Percentiles rank a stretch among this genome's conserved stretches.
Conservation (phyloP, 331 rosid genomes). For the Ulmus americana region DNA sequence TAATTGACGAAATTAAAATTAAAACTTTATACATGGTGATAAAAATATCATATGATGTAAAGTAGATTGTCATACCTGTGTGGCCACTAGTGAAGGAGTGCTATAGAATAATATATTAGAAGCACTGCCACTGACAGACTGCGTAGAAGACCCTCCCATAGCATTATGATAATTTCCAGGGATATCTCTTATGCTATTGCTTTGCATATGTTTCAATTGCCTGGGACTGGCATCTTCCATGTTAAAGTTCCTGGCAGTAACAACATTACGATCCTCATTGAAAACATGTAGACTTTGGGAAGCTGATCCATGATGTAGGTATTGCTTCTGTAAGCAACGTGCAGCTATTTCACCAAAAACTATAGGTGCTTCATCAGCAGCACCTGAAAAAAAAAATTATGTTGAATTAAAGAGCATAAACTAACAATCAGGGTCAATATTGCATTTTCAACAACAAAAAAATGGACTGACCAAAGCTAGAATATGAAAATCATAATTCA, state of each 20-base stretch:
- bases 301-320: constrained; percentile 43
- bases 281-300: constrained; percentile 42
- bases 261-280: constrained; percentile 51
- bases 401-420: constrained; percentile 5
- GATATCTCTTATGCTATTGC: constrained; percentile 59
- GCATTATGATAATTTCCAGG: constrained; percentile 61
- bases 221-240: constrained; percentile 66
- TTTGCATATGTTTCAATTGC: constrained; percentile 61
- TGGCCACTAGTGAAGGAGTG: constrained; percentile 81
- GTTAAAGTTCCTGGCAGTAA: constrained; percentile 43
- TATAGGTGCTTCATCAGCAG: constrained; percentile 86
- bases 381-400: constrained; percentile 38
- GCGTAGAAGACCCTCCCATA: constrained; percentile 61
- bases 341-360: constrained; percentile 94
- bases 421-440: constrained; percentile 2
- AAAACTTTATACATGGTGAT: not conserved
- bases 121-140: constrained; percentile 48
- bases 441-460: not conserved
- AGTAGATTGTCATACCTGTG: constrained; percentile 47
- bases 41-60: constrained; percentile 11
- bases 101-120: constrained; percentile 67
- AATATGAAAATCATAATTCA: not conserved
- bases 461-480: not conserved
- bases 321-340: constrained; percentile 75
- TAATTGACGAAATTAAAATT: not conserved